Evolutionary conservation across 176 grass and related monocot genomes (phyloP), one percentile per base, ranked within the genome.

Genomic region (Thalia dealbata): DNA sequence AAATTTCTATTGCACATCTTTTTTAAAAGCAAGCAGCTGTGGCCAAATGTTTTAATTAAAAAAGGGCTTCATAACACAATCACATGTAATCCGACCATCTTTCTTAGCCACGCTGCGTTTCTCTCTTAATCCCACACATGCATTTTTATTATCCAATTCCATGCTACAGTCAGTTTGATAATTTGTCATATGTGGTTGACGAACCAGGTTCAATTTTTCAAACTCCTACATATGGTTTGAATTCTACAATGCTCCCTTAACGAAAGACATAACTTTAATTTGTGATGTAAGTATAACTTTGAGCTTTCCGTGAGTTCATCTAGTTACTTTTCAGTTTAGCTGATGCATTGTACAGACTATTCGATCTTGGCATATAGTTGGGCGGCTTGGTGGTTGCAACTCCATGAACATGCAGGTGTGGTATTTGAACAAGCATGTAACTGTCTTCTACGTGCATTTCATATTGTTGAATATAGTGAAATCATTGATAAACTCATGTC

Each of bases 331-430:
- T 41, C 78, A 61, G 48, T 26, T 38, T 75, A 66, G 61, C 15
- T 22, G 11, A 67, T 62, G 76, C 62, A 52, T 82, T 56, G 76
- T 79, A 62, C 58, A 97, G 93, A 76, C 87, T 88, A 78, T 97
- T 62, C 85, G 93, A 30, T 86, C 87, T 60, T 97, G 93, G 93
- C 87, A 92, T 77, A 84, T 97, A 67, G 70, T 92, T 75, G 93
- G 93, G 64, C 84, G 83, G 67, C 93, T 97, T 63, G 93, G 93
- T 48, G 89, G 93, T 41, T 97, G 78, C 89, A 97, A 97, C 89
- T 90, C 93, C 28, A 86, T 88, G 85, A 97, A 97, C 82, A 90
- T 92, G 93, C 93, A 97, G 89, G 93, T 97, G 84, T 67, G 43
- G 72, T n/a, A 26, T 23, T 32, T 72, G 61, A 51, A 56, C 19